A percentile compares a stretch with the other conserved stretches of the same genome.
Evolutionary conservation across 495 filamentous ascomycete genomes (phyloP).

Genomic region (Xylaria castorea): DNA sequence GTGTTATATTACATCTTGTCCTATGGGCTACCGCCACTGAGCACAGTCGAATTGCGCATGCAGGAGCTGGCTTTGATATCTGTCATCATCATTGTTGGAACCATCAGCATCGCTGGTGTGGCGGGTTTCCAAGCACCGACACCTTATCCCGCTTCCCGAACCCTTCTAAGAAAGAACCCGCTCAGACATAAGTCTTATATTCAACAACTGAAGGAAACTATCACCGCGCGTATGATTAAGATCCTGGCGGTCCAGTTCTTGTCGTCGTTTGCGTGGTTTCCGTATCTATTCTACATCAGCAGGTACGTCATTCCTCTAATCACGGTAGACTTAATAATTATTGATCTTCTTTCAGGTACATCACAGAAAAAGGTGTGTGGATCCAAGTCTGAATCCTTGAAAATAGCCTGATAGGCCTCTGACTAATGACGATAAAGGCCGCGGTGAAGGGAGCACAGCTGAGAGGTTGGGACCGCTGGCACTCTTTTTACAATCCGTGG

Average conservation of each 20-base stretch:
- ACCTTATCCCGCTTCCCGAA: background rate
- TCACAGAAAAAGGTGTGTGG: background rate
- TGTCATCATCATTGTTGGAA: slow-evolving; percentile 4
- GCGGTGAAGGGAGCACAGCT: background rate
- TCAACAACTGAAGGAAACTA: background rate
- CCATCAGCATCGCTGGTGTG: background rate
- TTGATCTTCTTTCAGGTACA: background rate
- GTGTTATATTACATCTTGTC: slow-evolving; percentile 12
- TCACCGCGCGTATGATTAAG: background rate
- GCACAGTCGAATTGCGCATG: background rate
- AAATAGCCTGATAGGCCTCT: background rate
- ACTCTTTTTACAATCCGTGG: slow-evolving; percentile 7
- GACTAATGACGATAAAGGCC: background rate
- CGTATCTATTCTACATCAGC: slow-evolving; percentile 15
- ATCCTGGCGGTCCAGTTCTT: slow-evolving; percentile 2
- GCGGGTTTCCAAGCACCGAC: background rate
- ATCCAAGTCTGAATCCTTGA: background rate
- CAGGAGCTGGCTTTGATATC: slow-evolving; percentile 12
- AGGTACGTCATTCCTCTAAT: background rate
- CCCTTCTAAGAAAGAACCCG: background rate
- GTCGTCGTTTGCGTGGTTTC: slow-evolving; percentile 13
- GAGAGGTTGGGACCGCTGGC: slow-evolving; percentile 10
- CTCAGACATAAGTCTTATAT: background rate
- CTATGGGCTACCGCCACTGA: slow-evolving; percentile 1
- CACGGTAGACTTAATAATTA: background rate